Percentiles rank a stretch among this genome's conserved stretches.
Evolutionary conservation across 306 rosid genomes (phyloP).

Genomic region (Corylus avellana): DNA sequence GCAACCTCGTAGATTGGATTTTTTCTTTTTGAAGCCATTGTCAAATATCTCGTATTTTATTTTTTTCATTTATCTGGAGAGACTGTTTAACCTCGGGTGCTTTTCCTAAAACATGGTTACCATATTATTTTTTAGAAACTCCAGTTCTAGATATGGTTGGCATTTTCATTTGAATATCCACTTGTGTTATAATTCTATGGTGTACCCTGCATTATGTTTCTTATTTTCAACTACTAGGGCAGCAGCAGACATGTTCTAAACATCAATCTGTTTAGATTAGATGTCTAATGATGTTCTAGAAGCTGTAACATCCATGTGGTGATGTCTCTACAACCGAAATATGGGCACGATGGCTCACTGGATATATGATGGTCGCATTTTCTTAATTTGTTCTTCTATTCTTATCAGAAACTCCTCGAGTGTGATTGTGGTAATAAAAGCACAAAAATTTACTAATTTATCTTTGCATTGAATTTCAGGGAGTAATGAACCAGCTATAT

Average conservation of each 20-base stretch:
- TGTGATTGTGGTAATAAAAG: slow-evolving; percentile 1
- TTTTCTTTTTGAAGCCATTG: too few species aligned
- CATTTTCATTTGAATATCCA: neutral
- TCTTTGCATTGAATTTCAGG: slow-evolving; percentile 66
- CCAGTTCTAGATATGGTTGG: neutral
- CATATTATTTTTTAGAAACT: neutral
- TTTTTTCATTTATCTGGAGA: neutral
- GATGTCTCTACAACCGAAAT: neutral
- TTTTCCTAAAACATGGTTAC: neutral
- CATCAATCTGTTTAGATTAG: neutral
- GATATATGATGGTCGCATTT: neutral
- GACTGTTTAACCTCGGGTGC: neutral
- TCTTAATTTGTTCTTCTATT: neutral
- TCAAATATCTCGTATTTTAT: too few species aligned
- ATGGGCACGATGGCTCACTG: neutral
- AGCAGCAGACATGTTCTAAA: neutral
- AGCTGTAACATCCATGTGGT: neutral
- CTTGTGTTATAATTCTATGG: neutral
- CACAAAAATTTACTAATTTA: slow-evolving; percentile 10
- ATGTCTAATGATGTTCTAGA: neutral
- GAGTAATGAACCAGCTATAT: slow-evolving; percentile 82
- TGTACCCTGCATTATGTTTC: neutral
- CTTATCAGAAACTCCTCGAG: slow-evolving; percentile 15
- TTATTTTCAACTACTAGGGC: neutral
- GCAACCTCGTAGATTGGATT: too few species aligned